These are phyloP conservation scores for Candida piceae DNA, from an alignment of 805 yeast genomes.

Conservation along the genomic window DNA sequence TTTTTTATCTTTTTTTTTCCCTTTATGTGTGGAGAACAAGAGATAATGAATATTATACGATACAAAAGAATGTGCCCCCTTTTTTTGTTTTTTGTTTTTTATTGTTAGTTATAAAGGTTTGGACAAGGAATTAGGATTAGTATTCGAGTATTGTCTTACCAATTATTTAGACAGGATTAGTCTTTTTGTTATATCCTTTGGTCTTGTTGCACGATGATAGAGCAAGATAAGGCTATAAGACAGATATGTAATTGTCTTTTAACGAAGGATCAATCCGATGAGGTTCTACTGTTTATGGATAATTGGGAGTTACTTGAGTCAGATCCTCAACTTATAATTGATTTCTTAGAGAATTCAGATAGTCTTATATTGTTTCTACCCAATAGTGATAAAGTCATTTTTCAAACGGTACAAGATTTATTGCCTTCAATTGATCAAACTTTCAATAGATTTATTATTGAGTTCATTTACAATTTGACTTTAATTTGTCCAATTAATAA, in stretches of 20 bases:
- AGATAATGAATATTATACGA: too few species aligned
- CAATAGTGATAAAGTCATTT: not conserved
- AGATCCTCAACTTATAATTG: constrained; percentile 6
- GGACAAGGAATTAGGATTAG: too few species aligned
- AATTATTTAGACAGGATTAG: not conserved
- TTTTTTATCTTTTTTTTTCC: too few species aligned
- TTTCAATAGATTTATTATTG: constrained; percentile 9
- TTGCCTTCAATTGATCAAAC: not conserved
- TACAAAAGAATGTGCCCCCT: too few species aligned
- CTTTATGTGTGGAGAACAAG: too few species aligned
- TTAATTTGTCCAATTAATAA: constrained; percentile 20
- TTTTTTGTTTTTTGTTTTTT: too few species aligned
- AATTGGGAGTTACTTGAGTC: constrained; percentile 11
- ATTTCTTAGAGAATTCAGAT: constrained; percentile 10
- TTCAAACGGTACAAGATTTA: constrained; percentile 3
- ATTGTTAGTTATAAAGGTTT: too few species aligned
- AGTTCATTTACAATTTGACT: constrained; percentile 11
- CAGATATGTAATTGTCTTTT: not conserved
- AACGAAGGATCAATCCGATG: not conserved
- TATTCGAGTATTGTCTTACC: too few species aligned
- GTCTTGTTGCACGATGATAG: not conserved
- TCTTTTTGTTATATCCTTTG: not conserved
- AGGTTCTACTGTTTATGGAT: constrained; percentile 6
- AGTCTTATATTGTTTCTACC: constrained; percentile 5
- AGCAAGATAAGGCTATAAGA: constrained; percentile 1